These are phyloP conservation scores for Yamadazyma aaseri DNA, from an alignment of 1,139 yeast species.

Conservation along the genomic window DNA sequence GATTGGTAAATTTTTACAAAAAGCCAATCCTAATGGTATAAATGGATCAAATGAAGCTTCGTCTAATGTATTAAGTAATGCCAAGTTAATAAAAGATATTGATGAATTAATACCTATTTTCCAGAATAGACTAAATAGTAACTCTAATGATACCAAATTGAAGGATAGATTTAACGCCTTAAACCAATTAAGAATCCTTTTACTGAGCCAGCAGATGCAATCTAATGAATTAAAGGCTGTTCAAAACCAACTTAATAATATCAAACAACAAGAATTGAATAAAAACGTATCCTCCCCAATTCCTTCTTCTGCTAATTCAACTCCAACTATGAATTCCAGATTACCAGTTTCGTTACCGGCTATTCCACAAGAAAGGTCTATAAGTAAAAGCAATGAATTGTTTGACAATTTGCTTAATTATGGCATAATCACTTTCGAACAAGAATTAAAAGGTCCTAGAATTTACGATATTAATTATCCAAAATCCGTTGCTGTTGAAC, in stretches of 20 bases:
- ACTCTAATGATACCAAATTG: constrained; percentile 34
- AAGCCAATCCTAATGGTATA: constrained; percentile 20
- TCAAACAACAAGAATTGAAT: constrained; percentile 35
- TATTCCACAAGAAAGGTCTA: constrained; percentile 1
- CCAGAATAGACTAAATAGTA: constrained; percentile 28
- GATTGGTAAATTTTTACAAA: constrained; percentile 70
- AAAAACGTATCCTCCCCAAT: constrained; percentile 6
- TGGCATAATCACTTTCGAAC: constrained; percentile 41
- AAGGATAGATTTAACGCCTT: constrained; percentile 43
- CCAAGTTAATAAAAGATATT: constrained; percentile 41
- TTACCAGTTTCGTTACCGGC: constrained; percentile 5
- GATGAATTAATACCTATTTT: constrained; percentile 41
- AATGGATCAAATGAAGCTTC: constrained; percentile 5
- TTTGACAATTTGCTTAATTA: constrained; percentile 35
- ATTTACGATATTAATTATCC: constrained; percentile 39
- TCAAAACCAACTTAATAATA: constrained; percentile 33
- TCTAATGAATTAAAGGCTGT: constrained; percentile 42
- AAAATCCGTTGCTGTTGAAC: constrained; percentile 15
- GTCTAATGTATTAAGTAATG: constrained; percentile 21
- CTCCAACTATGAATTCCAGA: constrained; percentile 8
- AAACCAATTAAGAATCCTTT: constrained; percentile 39
- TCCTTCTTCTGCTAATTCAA: constrained; percentile 9
- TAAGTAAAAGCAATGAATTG: constrained; percentile 20
- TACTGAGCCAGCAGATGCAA: constrained; percentile 39
- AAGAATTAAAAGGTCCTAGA: constrained; percentile 43